These are phyloP conservation scores for Harrya chromipes DNA, from an alignment of 768 basidiomycete genomes.

Conservation along the genomic window DNA sequence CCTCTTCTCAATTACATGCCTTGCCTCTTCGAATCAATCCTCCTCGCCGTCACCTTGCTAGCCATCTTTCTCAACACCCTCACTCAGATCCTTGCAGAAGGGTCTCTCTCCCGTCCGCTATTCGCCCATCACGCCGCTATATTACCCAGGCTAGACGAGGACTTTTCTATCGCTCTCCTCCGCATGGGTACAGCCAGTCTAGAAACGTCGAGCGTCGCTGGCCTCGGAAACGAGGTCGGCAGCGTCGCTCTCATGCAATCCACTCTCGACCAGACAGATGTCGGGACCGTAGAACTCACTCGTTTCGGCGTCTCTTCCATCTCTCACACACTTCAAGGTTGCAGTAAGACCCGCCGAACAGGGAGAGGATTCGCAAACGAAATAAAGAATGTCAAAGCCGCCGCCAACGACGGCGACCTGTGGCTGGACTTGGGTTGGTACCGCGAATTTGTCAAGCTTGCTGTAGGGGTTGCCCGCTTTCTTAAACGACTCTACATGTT, in stretches of 20 bases:
- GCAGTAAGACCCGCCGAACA: conserved; percentile 19
- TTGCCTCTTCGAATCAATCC: conserved; percentile 64
- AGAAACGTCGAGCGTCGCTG: conserved; percentile 68
- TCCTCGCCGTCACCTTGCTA: conserved; percentile 54
- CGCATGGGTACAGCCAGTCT: conserved; percentile 73
- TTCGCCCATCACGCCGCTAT: conserved; percentile 45
- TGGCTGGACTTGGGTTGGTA: conserved; percentile 42
- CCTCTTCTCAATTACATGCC: conserved; percentile 75
- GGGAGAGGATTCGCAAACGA: conserved; percentile 49
- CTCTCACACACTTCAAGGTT: conserved; percentile 27
- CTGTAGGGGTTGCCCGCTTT: conserved; percentile 27
- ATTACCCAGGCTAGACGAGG: conserved; percentile 61
- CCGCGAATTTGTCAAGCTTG: conserved; percentile 37
- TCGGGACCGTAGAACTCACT: conserved; percentile 38
- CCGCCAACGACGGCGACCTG: conserved; percentile 35
- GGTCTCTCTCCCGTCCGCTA: conserved; percentile 56
- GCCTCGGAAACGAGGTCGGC: conserved; percentile 73
- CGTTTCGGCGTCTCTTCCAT: conserved; percentile 42
- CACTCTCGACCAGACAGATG: conserved; percentile 18
- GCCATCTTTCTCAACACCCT: conserved; percentile 60
- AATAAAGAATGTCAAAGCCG: conserved; percentile 41
- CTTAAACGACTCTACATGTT: conserved; percentile 19
- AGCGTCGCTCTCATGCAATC: conserved; percentile 36
- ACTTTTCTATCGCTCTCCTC: conserved; percentile 67
- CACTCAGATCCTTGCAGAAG: conserved; percentile 64